These are phyloP conservation scores for Colletotrichum caudatum DNA, from an alignment of 2,329 filamentous ascomycete species.

Conservation along the genomic window DNA sequence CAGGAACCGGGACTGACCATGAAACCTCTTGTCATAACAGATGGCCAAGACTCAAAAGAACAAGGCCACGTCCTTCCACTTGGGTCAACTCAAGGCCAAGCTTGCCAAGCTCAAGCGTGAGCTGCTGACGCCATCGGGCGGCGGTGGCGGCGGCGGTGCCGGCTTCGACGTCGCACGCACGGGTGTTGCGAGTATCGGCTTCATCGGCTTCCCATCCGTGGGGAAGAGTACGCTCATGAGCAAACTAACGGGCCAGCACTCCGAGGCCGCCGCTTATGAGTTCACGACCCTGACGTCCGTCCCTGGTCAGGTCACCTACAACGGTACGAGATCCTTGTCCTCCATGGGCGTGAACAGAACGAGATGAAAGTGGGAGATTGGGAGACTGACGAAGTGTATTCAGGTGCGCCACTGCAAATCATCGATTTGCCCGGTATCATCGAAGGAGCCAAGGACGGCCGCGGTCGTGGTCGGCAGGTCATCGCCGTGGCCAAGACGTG, in stretches of 20 bases:
- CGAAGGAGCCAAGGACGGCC: slow-evolving; percentile 97
- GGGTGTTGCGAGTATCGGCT: slow-evolving; percentile 95
- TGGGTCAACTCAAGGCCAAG: slow-evolving; percentile 97
- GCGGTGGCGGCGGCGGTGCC: slow-evolving; percentile 85
- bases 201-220: slow-evolving; percentile 98
- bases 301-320: slow-evolving; percentile 94
- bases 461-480: slow-evolving; percentile 96
- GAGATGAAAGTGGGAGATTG: neutral
- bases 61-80: slow-evolving; percentile 92
- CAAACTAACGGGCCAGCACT: slow-evolving; percentile 93
- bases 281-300: slow-evolving; percentile 99
- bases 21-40: slow-evolving; percentile 56
- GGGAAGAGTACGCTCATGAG: slow-evolving; percentile 99
- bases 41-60: slow-evolving; percentile 99
- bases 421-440: slow-evolving; percentile 99
- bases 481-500: slow-evolving; percentile 99
- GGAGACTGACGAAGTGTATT: neutral
- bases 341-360: neutral
- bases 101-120: slow-evolving; percentile 98
- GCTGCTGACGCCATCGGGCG: slow-evolving; percentile 85
- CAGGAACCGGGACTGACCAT: slow-evolving; percentile 1
- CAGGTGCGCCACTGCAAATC: slow-evolving; percentile 93
- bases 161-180: slow-evolving; percentile 99
- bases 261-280: slow-evolving; percentile 96
- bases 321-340: slow-evolving; percentile 63